A percentile compares a stretch with the other conserved stretches of the same genome.
phyloP scores from a whole-genome alignment of 352 stramenopile genomes.

The Blastocystis sp. region DNA sequence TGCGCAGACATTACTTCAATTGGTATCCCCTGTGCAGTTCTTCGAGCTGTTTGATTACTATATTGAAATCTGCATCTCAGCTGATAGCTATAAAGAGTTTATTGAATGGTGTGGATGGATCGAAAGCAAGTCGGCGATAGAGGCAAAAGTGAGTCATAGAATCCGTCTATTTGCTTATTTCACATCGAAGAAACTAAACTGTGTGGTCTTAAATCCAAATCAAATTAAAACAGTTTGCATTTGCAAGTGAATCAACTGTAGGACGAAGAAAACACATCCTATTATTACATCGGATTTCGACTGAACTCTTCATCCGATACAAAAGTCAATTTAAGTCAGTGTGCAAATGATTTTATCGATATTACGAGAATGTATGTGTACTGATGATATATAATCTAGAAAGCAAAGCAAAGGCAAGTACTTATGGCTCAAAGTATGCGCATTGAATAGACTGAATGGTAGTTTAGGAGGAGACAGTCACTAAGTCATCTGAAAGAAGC shows the following conservation, averaged over 20 bases:
- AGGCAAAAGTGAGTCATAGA: background rate
- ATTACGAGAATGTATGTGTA: background rate
- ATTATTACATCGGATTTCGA: background rate
- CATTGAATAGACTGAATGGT: background rate
- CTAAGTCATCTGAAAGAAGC: background rate
- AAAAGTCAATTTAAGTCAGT: background rate
- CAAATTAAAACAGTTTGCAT: background rate
- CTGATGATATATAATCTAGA: too few species aligned
- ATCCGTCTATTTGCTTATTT: background rate
- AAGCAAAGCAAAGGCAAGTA: too few species aligned
- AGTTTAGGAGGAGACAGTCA: background rate
- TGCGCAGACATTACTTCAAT: background rate
- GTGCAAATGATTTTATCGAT: background rate
- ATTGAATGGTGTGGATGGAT: background rate
- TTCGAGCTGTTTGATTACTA: background rate
- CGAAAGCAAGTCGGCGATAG: slow-evolving; percentile 9
- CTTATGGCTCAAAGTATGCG: too few species aligned
- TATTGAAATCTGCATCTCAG: background rate
- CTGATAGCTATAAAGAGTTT: background rate
- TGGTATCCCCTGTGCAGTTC: background rate
- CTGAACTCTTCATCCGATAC: background rate
- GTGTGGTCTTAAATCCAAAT: background rate
- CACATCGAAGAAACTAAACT: background rate
- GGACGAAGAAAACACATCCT: background rate
- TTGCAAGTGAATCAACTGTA: background rate